These are phyloP conservation scores for Euryodendron excelsum DNA, from an alignment of 148 eudicot genomes.

Conservation along the genomic window DNA sequence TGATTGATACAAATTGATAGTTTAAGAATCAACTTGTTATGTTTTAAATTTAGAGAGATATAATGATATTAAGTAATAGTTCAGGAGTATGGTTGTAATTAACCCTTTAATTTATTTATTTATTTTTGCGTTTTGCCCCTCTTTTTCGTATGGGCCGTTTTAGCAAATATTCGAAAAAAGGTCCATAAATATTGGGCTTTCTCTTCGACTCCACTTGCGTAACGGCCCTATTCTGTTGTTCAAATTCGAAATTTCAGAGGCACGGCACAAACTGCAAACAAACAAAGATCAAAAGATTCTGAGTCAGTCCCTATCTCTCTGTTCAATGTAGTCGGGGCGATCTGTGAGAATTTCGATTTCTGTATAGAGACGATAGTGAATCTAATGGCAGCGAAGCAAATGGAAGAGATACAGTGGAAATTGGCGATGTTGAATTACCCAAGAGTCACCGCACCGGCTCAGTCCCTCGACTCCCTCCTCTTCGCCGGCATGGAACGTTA, in stretches of 20 bases:
- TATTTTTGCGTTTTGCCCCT: no score
- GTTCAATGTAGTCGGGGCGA: neutral
- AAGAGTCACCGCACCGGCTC: constrained; percentile 86
- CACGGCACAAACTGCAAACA: neutral
- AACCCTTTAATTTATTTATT: no score
- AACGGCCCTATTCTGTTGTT: neutral
- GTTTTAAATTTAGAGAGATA: no score
- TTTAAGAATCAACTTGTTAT: no score
- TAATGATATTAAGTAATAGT: no score
- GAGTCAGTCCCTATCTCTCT: neutral
- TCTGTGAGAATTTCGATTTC: neutral
- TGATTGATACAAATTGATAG: no score
- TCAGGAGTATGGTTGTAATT: no score
- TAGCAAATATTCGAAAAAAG: no score
- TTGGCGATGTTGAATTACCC: constrained; percentile 73
- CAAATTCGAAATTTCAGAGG: neutral
- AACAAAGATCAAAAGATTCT: neutral
- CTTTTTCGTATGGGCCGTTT: no score
- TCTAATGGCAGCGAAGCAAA: constrained; percentile 83
- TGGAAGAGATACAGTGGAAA: constrained; percentile 94
- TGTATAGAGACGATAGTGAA: neutral
- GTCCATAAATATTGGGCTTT: no score
- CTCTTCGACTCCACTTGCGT: neutral
- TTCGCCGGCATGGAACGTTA: constrained; percentile 99
- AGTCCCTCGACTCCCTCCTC: constrained; percentile 91